phyloP scores from a whole-genome alignment of 139 green algal species.

The Chlamydomonas eustigma region DNA sequence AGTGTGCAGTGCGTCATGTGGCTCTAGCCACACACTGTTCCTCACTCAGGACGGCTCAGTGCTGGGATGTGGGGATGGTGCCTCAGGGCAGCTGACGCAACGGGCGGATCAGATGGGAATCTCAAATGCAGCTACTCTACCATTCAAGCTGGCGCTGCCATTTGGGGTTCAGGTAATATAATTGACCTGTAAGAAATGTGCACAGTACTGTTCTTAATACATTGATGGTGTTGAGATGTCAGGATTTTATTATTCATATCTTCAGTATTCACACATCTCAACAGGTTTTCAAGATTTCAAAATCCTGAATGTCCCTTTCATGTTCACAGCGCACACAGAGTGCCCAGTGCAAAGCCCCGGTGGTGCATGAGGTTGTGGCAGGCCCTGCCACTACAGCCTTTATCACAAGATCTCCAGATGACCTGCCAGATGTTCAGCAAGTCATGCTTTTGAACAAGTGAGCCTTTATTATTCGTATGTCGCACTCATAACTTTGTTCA shows the following conservation, averaged over 20 bases:
- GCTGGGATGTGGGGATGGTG: conserved; percentile 54
- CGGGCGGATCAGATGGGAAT: conserved; percentile 2
- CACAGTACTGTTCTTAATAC: no score
- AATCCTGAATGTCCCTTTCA: no score
- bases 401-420: conserved; percentile 54
- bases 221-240: no score
- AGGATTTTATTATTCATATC: no score
- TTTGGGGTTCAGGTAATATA: conserved; percentile 34
- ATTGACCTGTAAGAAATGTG: no score
- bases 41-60: conserved; percentile 58
- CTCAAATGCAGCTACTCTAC: conserved; percentile 1
- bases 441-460: background rate
- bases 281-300: no score
- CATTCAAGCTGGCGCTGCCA: conserved; percentile 36
- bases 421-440: conserved; percentile 41
- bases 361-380: conserved; percentile 53
- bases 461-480: background rate
- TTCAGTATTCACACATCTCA: no score
- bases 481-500: no score
- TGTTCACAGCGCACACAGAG: background rate
- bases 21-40: conserved; percentile 64
- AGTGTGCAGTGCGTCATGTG: conserved; percentile 54
- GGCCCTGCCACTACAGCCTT: conserved; percentile 58
- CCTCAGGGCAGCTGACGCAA: conserved; percentile 12
- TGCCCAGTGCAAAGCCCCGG: conserved; percentile 14